Base-by-base conservation (phyloP, 2,329 filamentous ascomycete genomes). In the Xylogone sp. region DNA sequence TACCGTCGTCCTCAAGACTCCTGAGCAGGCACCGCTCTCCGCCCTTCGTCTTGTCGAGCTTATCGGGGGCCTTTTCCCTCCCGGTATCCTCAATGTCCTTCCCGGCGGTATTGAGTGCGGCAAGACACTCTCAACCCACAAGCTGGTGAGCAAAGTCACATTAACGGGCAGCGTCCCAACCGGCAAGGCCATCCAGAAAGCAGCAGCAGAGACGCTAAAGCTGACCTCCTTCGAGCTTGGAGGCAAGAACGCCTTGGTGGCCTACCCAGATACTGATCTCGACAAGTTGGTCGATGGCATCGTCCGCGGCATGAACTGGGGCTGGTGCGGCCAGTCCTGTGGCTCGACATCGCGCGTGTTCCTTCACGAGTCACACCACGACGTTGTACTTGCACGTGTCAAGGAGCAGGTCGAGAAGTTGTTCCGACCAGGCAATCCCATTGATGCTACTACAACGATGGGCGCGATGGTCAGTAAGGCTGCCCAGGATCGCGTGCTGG, bases 381-480 rank as follows among this genome's bases (percentile, higher is more conserved):
- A 86, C 29, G 73, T 81, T 51, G 89, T 89, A 60, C 67, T 88
- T 43, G 68, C 73, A 21, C 66, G 69, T 4, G 86, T 88, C 70
- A 78, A 78, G 53, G 71, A 79, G 46, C 69, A 77, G 49, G 71
- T 86, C 48, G 74, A 75, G 53, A 70, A 71, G 10, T 77, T 77
- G 24, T 82, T 76, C 60, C 78, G 81, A 52, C 75, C 88, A 13
- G 86, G 86, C 47, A 79, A 88, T 61, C 85, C 84, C 0, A 89
- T 87, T 65, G 74, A 76, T 6, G 78, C 84, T 54, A 72, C 72
- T 21, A 88, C 84, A 0, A 86, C 83, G 70, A 86, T 89, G 58
- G 86, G 86, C 1, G 86, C 86, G 0, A 85, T 88, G 59, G 78
- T 88, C 45, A 85, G 83, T 7, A 83, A 83, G 62, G 68, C 74